Evolutionary conservation across 164 flowering plant genomes (phyloP).

Genomic region (Vitis vinifera): DNA sequence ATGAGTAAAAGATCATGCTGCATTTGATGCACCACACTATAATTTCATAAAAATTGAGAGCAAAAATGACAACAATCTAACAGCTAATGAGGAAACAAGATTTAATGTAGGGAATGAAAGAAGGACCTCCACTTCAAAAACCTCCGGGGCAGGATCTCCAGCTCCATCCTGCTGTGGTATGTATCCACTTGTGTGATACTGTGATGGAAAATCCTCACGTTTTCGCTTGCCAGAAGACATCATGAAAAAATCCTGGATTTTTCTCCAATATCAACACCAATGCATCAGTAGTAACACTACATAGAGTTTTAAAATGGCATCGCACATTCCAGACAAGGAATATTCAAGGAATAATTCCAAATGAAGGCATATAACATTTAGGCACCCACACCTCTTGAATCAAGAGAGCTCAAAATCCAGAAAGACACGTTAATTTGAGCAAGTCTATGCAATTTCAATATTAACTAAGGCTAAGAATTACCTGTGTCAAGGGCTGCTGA

Average conservation of each 20-base stretch:
- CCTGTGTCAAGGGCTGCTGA: constrained; percentile 73
- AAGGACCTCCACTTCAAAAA: constrained; percentile 39
- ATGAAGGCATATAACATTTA: background rate
- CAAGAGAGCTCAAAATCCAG: constrained; percentile 7
- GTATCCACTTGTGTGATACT: constrained; percentile 55
- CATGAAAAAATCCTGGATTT: constrained; percentile 71
- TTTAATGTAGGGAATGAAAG: background rate
- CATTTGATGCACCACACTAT: too few relatives aligned
- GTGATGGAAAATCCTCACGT: constrained; percentile 68
- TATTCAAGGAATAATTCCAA: background rate
- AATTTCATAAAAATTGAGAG: background rate
- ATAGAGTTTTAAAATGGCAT: background rate
- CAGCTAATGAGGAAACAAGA: too few relatives aligned
- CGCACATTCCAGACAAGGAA: background rate
- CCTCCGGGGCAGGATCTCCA: constrained; percentile 47
- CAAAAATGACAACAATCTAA: background rate
- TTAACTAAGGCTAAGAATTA: constrained; percentile 15
- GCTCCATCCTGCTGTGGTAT: constrained; percentile 99
- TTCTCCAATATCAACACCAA: constrained; percentile 6
- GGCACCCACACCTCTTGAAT: background rate
- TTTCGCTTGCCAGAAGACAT: constrained; percentile 77
- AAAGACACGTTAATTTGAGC: background rate
- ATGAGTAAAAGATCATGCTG: too few relatives aligned
- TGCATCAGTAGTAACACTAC: background rate
- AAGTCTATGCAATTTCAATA: background rate